These are phyloP conservation scores for Lentinula guzmanii DNA, from an alignment of 768 basidiomycete species.

Conservation along the genomic window DNA sequence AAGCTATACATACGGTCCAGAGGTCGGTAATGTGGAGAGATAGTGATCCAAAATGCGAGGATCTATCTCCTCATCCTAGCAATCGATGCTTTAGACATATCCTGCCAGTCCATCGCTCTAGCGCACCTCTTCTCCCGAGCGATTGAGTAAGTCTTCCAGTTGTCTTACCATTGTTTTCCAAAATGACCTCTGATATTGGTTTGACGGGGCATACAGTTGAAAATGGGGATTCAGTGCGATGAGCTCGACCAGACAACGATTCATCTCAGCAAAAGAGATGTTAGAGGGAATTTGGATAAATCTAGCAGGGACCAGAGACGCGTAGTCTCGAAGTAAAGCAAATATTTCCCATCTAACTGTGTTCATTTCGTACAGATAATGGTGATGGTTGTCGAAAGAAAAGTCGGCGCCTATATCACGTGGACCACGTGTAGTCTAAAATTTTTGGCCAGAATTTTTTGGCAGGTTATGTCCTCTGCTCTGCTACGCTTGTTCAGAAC, in stretches of 20 bases:
- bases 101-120: neutral
- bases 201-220: conserved; percentile 53
- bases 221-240: conserved; percentile 53
- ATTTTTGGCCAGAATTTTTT: neutral
- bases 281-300: conserved; percentile 33
- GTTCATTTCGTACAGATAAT: neutral
- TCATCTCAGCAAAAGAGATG: conserved; percentile 32
- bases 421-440: neutral
- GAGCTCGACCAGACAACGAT: conserved; percentile 44
- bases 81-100: neutral
- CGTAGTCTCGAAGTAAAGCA: conserved; percentile 44
- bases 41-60: conserved; percentile 59
- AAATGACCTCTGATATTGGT: conserved; percentile 55
- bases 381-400: too few relatives aligned
- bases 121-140: conserved; percentile 39
- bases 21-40: conserved; percentile 37
- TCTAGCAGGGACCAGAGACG: conserved; percentile 41
- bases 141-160: conserved; percentile 39
- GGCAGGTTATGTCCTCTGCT: conserved; percentile 2
- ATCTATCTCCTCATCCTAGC: conserved; percentile 58
- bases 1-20: conserved; percentile 22
- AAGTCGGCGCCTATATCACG: neutral
- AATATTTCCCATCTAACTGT: conserved; percentile 30
- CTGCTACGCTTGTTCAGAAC: conserved; percentile 20
- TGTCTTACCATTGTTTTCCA: conserved; percentile 67